Base-by-base conservation (phyloP, 306 rosid genomes). In the Parietaria judaica region DNA sequence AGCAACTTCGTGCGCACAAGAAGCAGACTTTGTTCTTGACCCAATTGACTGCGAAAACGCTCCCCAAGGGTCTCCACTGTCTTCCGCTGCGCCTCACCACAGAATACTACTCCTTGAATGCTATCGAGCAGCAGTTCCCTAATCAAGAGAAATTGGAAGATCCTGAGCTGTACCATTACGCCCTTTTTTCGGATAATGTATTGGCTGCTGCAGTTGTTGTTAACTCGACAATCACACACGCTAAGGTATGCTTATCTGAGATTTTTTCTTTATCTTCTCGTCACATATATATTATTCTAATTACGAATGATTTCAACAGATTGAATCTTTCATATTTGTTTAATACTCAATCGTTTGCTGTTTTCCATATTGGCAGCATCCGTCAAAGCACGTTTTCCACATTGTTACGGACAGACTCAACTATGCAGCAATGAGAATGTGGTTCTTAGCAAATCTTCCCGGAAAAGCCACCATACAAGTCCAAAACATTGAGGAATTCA, bases 1-100 rank as follows among this genome's bases (percentile, higher is more conserved):
- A 92, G 78, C 99, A 86, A 79, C 84, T 88, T 34, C 88, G 85
- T 45, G 88, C 79, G 52, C 94, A 88, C 87, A 92, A 79, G 76
- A 92, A 92, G 75, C 99, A 92, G 92, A 77, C 90, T 57, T 7
- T 76, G 78, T 92, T 92, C 86, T 79, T 92, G 71, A 88, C 96
- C 9, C 99, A 92, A 35, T 69, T 92, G 75, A 92, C 99, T 0
- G 99, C 96, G 37, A 92, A 92, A 88, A 88, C 99, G 7, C 70
- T 92, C 57, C 96, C 99, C 16, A 92, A 84, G 72, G 99, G 99
- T 67, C 96, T 92, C 71, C 99, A 92, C 74, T 92, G 99, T 74
- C 94, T 92, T 62, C 96, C 96, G 6, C 67, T 92, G 83, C 99
- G 99, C 76, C 95, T 92, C 55, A 88, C 99, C 61, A 88, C 94